phyloP scores from a whole-genome alignment of 2,329 filamentous ascomycete genomes.

The Colletotrichum musicola region DNA sequence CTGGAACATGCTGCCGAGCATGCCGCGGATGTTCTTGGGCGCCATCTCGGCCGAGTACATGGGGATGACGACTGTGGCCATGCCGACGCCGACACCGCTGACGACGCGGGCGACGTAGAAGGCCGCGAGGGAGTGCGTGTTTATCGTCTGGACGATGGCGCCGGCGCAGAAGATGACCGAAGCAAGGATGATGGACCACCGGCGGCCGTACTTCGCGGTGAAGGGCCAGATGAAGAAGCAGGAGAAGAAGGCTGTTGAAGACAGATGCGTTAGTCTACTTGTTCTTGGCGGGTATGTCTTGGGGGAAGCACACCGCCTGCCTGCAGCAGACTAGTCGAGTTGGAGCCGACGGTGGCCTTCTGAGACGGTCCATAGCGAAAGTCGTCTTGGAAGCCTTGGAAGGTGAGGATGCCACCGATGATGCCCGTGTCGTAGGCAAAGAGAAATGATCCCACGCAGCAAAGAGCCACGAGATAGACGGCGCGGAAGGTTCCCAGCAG shows the following conservation, averaged over 20 bases:
- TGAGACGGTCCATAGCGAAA: conserved; percentile 49
- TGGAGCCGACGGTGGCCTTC: conserved; percentile 51
- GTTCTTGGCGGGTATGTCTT: neutral
- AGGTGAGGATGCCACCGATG: conserved; percentile 55
- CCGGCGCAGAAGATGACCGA: conserved; percentile 59
- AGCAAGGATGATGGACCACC: conserved; percentile 54
- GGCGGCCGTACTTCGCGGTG: conserved; percentile 55
- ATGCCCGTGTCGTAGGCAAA: conserved; percentile 59
- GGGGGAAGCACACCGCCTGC: conserved; percentile 50
- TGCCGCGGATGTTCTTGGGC: conserved; percentile 59
- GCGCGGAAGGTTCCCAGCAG: conserved; percentile 52
- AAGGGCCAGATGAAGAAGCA: conserved; percentile 59
- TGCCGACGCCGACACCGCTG: conserved; percentile 52
- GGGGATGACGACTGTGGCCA: conserved; percentile 58
- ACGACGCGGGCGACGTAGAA: conserved; percentile 55
- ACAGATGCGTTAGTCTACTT: neutral
- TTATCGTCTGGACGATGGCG: conserved; percentile 54
- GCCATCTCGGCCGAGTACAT: conserved; percentile 61
- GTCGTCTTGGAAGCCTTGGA: conserved; percentile 53
- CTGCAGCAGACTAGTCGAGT: conserved; percentile 56
- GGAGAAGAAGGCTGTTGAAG: conserved; percentile 53
- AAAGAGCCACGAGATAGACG: conserved; percentile 52
- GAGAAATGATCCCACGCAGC: conserved; percentile 55
- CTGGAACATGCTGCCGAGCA: conserved; percentile 58
- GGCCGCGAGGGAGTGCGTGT: conserved; percentile 51